Evolutionary conservation across 2,329 filamentous ascomycete genomes (phyloP), one percentile per base, ranked within the genome.

Genomic region (Ophiostoma ulmi): DNA sequence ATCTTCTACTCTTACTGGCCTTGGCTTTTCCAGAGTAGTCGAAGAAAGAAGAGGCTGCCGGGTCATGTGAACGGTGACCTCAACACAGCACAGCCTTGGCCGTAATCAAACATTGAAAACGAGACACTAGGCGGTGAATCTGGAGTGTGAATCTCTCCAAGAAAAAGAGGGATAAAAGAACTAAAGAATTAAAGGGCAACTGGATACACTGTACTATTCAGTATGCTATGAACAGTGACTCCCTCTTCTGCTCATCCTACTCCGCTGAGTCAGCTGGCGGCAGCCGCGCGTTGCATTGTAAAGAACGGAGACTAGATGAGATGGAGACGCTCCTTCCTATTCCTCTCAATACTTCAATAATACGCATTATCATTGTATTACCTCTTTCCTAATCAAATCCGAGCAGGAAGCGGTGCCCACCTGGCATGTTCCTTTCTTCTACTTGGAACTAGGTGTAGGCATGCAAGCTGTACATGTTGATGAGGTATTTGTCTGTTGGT

Each of bases 361-460:
- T 31, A 31, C 31, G 31, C 31, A 39, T 39, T 11, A 13, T 13
- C 1, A 39, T 48, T 48, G 52, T 17, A 58, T 26, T 58, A 58
- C 52, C 52, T 58, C 52, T 58, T 58, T 58, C 22, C 52, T 48
- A 58, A 26, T 58, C 52, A 58, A 35, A 26, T 58, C 52, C 52
- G 5, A 58, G 52, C 52, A 11, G 52, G 14, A 58, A 3, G 3
- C 10, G 52, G n/a, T 7, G 22, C 13, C 58, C 58, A 63, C 52
- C 58, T 63, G 58, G 26, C 58, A 63, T 26, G 58, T 63, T 63
- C 13, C 58, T 63, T 63, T 63, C 58, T 63, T 63, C 58, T 35
- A 63, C 58, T 63, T 63, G 52, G 22, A 10, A 58, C 52, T 58
- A 22, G 52, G 26, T 58, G 52, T n/a, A 22, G n/a, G 20, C 41